Evolutionary conservation across 2,329 filamentous ascomycete species (phyloP), one percentile per base, ranked within the genome.

Genomic region (Fusarium coffeatum): DNA sequence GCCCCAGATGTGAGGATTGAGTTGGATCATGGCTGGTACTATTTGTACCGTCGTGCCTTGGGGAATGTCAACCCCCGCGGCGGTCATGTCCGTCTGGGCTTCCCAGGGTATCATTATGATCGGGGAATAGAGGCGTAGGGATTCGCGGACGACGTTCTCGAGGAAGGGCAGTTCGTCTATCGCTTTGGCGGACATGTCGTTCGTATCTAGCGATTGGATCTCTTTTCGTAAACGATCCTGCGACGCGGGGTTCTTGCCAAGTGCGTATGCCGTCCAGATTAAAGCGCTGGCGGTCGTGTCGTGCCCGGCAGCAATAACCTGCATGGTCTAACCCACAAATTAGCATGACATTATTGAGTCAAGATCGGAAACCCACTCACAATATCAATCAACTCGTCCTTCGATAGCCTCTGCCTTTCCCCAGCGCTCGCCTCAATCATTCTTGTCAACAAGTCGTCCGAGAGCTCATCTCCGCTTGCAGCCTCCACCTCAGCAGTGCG

Each of bases 301-400:
- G 7, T 70, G 67, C 1, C 67, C 67, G 1, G 65, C 67, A 2
- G 57, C 54, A 4, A 71, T 70, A 8, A 70, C 66, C 48, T 68
- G 65, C 65, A 68, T 65, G 0, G 53, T 64, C 65, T 68, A 5
- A 12, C 3, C 23, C 8, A 37, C 3, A 2, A 20, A 18, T 50
- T 50, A 50, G 32, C 1, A 1, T 0, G 8, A 0, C 3, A 2
- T 0, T 1, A 25, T 51, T 1, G 67, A 28, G 9, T 11, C 3
- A 15, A 7, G 5, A 20, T 8, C 6, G 1, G 2, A 2, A 13
- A 4, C 2, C 2, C 2, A 10, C 67, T 28, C 23, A 70, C 67
- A 6, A 70, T 46, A 8, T 70, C 67, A 8, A 68, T 67, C 15
- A 70, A 11, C 20, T 70, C 67, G n/a, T 70, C 45, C 13, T 54